Percentiles rank a stretch among this genome's conserved stretches.
Evolutionary conservation across 129 eudicot genomes (phyloP).

Genomic region (Heracleum sosnowskyi): DNA sequence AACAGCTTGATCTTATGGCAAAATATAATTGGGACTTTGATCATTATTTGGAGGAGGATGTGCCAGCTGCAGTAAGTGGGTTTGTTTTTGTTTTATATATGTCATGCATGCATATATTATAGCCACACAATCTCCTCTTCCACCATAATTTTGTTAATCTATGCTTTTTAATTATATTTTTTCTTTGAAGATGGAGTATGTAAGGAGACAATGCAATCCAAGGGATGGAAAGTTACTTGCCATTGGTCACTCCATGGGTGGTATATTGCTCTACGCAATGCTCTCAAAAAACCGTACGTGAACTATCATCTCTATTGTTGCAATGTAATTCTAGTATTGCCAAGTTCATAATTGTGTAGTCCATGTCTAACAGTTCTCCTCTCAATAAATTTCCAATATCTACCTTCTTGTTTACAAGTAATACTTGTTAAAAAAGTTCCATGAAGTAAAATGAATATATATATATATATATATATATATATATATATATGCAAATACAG

Average conservation of each 20-base stretch:
- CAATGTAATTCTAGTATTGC: background rate
- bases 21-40: constrained; percentile 82
- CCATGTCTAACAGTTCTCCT: background rate
- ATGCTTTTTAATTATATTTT: background rate
- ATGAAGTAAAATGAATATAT: background rate
- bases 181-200: constrained; percentile 55
- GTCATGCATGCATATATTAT: constrained; percentile 7
- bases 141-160: background rate
- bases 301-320: background rate
- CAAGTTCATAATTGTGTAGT: background rate
- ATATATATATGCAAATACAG: background rate
- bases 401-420: background rate
- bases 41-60: constrained; percentile 66
- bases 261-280: constrained; percentile 67
- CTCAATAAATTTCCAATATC: background rate
- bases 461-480: too few relatives aligned
- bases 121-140: background rate
- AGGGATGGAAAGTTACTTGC: constrained; percentile 73
- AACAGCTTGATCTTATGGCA: constrained; percentile 42
- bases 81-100: background rate
- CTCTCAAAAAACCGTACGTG: constrained; percentile 49
- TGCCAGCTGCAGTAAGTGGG: constrained; percentile 65
- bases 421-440: too few relatives aligned
- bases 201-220: constrained; percentile 45
- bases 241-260: constrained; percentile 88